Conservation (phyloP, 2,329 filamentous ascomycete genomes). For the Phialocephala sp. region DNA sequence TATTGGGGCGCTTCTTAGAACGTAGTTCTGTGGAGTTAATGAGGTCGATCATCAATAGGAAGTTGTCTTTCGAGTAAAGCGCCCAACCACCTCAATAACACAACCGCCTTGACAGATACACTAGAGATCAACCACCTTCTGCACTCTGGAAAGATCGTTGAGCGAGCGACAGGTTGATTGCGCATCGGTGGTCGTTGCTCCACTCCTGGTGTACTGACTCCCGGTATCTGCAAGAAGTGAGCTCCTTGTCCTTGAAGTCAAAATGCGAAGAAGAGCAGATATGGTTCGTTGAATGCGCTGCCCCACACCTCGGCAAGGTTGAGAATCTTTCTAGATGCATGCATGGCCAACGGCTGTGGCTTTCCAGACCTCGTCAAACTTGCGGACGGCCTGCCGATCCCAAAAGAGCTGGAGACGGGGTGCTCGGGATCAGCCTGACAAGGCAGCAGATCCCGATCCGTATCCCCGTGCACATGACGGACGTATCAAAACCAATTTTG, state of each 20-base stretch:
- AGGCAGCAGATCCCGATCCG: no score
- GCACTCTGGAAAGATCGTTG: conserved; percentile 22
- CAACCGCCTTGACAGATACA: conserved; percentile 5
- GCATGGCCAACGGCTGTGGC: conserved; percentile 31
- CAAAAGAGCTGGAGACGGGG: background rate
- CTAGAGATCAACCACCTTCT: conserved; percentile 14
- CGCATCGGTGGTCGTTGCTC: background rate
- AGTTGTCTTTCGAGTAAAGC: conserved; percentile 2
- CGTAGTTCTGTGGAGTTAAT: background rate
- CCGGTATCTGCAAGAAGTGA: conserved; percentile 4
- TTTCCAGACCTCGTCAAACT: conserved; percentile 16
- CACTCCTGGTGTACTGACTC: conserved; percentile 16
- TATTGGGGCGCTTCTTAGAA: background rate
- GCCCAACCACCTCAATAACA: background rate
- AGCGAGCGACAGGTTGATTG: conserved; percentile 9
- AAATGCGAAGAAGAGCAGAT: background rate
- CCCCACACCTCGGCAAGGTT: conserved; percentile 22
- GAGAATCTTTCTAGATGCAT: conserved; percentile 16
- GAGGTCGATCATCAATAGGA: conserved; percentile 6
- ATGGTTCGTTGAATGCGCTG: conserved; percentile 13
- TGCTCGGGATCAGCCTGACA: no score
- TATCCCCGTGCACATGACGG: background rate
- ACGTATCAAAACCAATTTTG: conserved; percentile 1
- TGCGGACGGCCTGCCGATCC: background rate
- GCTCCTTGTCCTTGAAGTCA: background rate